A percentile compares a stretch with the other conserved stretches of the same genome.
Evolutionary conservation across 352 stramenopile genomes (phyloP).

Genomic region (Phytopythium ostracodes): DNA sequence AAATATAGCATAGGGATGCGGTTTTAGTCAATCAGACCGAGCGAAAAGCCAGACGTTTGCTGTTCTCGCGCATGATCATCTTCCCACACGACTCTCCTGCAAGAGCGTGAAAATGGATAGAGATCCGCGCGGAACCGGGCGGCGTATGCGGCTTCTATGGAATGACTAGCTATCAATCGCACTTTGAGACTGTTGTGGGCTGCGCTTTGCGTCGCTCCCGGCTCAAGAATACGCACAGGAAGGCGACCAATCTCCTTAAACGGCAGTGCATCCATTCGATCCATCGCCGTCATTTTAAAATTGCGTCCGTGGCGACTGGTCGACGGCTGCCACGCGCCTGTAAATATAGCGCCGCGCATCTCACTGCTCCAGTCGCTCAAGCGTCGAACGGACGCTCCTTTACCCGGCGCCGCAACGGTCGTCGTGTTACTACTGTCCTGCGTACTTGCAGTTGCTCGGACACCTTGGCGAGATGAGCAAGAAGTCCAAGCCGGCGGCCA

Average conservation of each 20-base stretch:
- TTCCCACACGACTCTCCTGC: not conserved
- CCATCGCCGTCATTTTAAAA: too few relatives aligned
- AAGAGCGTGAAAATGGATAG: not conserved
- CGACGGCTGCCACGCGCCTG: not conserved
- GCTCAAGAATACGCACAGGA: not conserved
- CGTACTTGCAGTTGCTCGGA: too few relatives aligned
- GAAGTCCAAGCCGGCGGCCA: constrained; percentile 31
- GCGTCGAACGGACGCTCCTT: too few relatives aligned
- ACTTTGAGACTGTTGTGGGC: not conserved
- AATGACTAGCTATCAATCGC: too few relatives aligned
- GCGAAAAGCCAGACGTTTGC: not conserved
- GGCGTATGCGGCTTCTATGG: not conserved
- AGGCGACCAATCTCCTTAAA: not conserved
- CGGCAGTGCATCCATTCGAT: not conserved
- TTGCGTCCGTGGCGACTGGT: constrained; percentile 2
- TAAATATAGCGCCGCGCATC: too few relatives aligned
- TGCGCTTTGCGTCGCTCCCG: not conserved
- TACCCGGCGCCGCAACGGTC: too few relatives aligned
- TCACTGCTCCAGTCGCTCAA: too few relatives aligned
- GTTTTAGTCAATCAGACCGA: not conserved
- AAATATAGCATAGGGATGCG: not conserved
- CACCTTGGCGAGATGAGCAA: constrained; percentile 39
- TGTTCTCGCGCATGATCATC: not conserved
- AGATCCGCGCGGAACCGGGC: not conserved
- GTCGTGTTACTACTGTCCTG: not conserved